Evolutionary conservation across 257 asterid genomes (phyloP).

Genomic region (Linderniella brevidens): DNA sequence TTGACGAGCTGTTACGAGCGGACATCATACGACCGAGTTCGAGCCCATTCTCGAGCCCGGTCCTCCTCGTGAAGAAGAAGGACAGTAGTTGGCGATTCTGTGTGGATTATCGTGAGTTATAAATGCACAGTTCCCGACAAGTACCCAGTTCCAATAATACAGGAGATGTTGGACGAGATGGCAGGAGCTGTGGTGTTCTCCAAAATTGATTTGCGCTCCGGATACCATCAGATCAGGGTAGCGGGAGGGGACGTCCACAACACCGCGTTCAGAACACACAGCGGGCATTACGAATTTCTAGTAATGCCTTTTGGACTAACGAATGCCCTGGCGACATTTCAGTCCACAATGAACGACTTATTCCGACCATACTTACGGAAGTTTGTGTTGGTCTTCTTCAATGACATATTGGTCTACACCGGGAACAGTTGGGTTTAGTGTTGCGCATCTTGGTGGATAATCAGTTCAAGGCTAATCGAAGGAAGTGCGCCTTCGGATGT

Average conservation of each 20-base stretch:
- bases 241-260: background rate
- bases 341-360: background rate
- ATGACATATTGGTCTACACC: background rate
- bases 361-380: background rate
- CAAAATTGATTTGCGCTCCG: too few species aligned
- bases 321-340: constrained; percentile 3
- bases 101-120: too few species aligned
- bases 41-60: background rate
- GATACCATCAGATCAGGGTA: too few species aligned
- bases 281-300: too few species aligned
- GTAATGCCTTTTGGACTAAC: too few species aligned
- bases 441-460: background rate
- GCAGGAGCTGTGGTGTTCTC: background rate
- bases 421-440: background rate
- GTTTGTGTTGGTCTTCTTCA: background rate
- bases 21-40: constrained; percentile 1
- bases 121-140: too few species aligned
- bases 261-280: background rate
- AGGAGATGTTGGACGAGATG: background rate
- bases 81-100: too few species aligned
- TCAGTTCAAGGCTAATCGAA: background rate
- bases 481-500: background rate
- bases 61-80: too few species aligned
- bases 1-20: background rate
- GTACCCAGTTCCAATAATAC: background rate